Conservation (phyloP, 805 yeast genomes). For the Candida patagonica region DNA sequence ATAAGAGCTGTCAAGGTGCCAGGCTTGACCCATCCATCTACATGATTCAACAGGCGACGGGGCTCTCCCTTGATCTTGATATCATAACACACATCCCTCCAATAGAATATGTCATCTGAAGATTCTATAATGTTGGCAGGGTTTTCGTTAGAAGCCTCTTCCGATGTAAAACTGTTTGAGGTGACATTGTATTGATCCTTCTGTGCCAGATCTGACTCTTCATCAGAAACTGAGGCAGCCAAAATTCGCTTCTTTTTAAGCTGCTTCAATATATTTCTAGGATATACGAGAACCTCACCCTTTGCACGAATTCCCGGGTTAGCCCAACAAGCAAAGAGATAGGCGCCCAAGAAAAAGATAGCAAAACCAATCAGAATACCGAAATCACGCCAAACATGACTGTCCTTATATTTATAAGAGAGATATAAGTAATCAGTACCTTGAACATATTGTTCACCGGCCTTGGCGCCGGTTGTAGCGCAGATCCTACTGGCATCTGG, state of each 20-base stretch:
- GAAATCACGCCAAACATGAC: slow-evolving; percentile 72
- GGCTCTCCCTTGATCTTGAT: slow-evolving; percentile 36
- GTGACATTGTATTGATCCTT: slow-evolving; percentile 22
- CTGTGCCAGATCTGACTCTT: slow-evolving; percentile 21
- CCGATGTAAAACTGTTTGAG: slow-evolving; percentile 29
- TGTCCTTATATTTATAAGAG: slow-evolving; percentile 42
- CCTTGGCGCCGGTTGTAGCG: slow-evolving; percentile 47
- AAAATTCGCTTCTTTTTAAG: slow-evolving; percentile 24
- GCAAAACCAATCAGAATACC: slow-evolving; percentile 54
- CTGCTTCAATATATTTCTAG: slow-evolving; percentile 29
- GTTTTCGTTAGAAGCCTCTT: neutral
- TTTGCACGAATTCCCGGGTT: slow-evolving; percentile 25
- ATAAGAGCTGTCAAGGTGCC: slow-evolving; percentile 74
- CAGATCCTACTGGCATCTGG: slow-evolving; percentile 44
- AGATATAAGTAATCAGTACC: slow-evolving; percentile 50
- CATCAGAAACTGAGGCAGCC: slow-evolving; percentile 19
- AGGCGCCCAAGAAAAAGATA: slow-evolving; percentile 28
- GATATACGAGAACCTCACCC: slow-evolving; percentile 26
- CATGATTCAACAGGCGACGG: slow-evolving; percentile 35
- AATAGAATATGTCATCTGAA: slow-evolving; percentile 44
- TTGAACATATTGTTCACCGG: slow-evolving; percentile 43
- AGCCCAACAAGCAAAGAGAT: slow-evolving; percentile 27
- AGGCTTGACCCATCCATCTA: slow-evolving; percentile 69
- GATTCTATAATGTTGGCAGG: neutral
- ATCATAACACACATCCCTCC: slow-evolving; percentile 62